Percentiles rank a stretch among this genome's conserved stretches.
Evolutionary conservation across 2,329 filamentous ascomycete species (phyloP).

Genomic region (Xylaria sp.): DNA sequence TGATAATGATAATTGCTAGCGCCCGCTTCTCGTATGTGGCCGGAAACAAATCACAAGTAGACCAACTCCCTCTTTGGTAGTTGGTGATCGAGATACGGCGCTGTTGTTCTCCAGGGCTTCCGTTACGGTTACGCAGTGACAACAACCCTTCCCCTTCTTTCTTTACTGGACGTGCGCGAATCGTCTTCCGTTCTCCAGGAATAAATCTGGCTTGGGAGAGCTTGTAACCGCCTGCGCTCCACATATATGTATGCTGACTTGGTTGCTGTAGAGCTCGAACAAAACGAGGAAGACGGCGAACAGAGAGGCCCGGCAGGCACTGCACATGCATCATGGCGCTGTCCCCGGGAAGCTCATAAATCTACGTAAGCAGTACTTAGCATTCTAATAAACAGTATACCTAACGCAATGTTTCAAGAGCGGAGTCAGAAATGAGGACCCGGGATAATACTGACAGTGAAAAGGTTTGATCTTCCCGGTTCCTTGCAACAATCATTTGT

Average conservation of each 20-base stretch:
- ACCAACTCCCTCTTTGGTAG: conserved; percentile 8
- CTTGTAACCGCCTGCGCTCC: not conserved
- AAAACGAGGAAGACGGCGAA: not conserved
- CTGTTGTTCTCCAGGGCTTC: not conserved
- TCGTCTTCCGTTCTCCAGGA: not conserved
- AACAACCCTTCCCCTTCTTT: not conserved
- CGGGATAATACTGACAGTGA: conserved; percentile 10
- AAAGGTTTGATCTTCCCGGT: conserved; percentile 32
- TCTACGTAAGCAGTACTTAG: not conserved
- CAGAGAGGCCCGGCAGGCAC: conserved; percentile 25
- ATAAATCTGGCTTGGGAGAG: not conserved
- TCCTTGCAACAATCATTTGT: conserved; percentile 28
- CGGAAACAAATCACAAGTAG: not conserved
- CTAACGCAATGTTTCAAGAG: conserved; percentile 27
- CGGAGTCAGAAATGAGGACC: conserved; percentile 21
- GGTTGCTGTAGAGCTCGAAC: not conserved
- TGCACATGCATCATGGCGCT: conserved; percentile 13
- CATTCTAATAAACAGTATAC: not conserved
- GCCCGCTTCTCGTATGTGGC: conserved; percentile 8
- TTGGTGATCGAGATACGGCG: conserved; percentile 16
- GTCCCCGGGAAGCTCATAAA: conserved; percentile 17
- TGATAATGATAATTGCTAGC: conserved; percentile 28
- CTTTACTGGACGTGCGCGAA: not conserved
- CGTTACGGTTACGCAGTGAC: not conserved
- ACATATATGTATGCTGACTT: not conserved